These are phyloP conservation scores for Fusarium papillatum DNA, from an alignment of 2,329 filamentous ascomycete genomes.

Conservation along the genomic window DNA sequence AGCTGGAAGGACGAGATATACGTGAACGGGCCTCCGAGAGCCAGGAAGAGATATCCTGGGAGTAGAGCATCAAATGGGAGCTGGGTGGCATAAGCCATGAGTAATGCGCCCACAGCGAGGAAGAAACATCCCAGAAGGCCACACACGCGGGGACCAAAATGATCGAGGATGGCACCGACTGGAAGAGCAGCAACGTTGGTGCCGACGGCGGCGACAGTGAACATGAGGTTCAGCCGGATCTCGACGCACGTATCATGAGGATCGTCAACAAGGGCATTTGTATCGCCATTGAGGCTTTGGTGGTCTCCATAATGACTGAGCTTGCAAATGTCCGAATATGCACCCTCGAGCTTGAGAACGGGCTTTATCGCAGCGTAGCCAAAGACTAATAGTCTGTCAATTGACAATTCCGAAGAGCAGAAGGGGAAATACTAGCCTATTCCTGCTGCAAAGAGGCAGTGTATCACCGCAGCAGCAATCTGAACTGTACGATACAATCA, in stretches of 20 bases:
- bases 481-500: slow-evolving; percentile 41
- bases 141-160: slow-evolving; percentile 83
- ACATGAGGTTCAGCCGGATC: slow-evolving; percentile 87
- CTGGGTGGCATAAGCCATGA: slow-evolving; percentile 76
- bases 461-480: slow-evolving; percentile 45
- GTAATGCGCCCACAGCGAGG: slow-evolving; percentile 76
- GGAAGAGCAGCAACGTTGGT: slow-evolving; percentile 91
- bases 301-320: slow-evolving; percentile 21
- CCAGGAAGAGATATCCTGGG: slow-evolving; percentile 80
- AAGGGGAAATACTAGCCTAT: slow-evolving; percentile 52
- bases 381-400: slow-evolving; percentile 66
- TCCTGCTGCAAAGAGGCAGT: slow-evolving; percentile 82
- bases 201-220: slow-evolving; percentile 88
- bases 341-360: slow-evolving; percentile 79
- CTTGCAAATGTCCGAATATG: slow-evolving; percentile 75
- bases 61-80: slow-evolving; percentile 79
- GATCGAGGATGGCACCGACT: slow-evolving; percentile 87
- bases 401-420: background rate
- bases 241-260: slow-evolving; percentile 57
- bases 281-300: slow-evolving; percentile 6
- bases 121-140: slow-evolving; percentile 78
- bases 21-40: slow-evolving; percentile 84
- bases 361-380: slow-evolving; percentile 90
- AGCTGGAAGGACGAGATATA: slow-evolving; percentile 89
- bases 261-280: slow-evolving; percentile 34